Percentiles rank a stretch among this genome's conserved stretches.
phyloP scores from a whole-genome alignment of 768 basidiomycete species.

The Coprinopsis sp. region DNA sequence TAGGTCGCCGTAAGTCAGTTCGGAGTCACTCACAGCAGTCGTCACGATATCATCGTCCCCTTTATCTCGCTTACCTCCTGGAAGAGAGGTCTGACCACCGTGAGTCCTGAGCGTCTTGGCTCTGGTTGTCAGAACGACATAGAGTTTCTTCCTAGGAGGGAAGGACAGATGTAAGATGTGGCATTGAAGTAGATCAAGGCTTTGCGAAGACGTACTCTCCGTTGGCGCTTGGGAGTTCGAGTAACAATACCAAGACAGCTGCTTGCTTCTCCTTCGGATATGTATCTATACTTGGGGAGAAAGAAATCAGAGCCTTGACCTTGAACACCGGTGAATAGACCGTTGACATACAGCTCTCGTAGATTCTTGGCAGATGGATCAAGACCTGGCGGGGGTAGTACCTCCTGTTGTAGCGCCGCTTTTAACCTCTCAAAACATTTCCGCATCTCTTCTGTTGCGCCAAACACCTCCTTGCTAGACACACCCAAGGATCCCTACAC shows the following conservation, averaged over 20 bases:
- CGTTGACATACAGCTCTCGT: too few species aligned
- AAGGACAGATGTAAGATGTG: constrained; percentile 26
- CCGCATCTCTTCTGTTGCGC: too few species aligned
- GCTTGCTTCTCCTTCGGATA: neutral
- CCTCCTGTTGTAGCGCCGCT: too few species aligned
- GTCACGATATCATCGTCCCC: constrained; percentile 52
- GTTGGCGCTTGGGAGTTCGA: neutral
- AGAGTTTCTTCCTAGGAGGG: constrained; percentile 53
- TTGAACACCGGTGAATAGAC: too few species aligned
- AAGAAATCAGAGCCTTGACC: too few species aligned
- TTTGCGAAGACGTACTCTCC: neutral
- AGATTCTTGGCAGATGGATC: too few species aligned
- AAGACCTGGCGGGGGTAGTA: too few species aligned
- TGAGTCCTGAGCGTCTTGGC: constrained; percentile 66
- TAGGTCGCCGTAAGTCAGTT: neutral
- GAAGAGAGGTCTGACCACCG: constrained; percentile 75
- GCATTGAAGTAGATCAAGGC: neutral
- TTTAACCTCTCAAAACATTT: too few species aligned
- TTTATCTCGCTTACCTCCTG: constrained; percentile 75
- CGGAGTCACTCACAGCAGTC: constrained; percentile 63
- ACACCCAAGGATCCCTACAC: too few species aligned
- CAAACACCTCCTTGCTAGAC: too few species aligned
- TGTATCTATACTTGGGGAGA: neutral
- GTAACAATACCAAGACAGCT: neutral
- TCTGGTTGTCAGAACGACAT: constrained; percentile 79